A percentile compares a stretch with the other conserved stretches of the same genome.
Conservation (phyloP, 202 grass and related monocot species). For the Carex arenaria region DNA sequence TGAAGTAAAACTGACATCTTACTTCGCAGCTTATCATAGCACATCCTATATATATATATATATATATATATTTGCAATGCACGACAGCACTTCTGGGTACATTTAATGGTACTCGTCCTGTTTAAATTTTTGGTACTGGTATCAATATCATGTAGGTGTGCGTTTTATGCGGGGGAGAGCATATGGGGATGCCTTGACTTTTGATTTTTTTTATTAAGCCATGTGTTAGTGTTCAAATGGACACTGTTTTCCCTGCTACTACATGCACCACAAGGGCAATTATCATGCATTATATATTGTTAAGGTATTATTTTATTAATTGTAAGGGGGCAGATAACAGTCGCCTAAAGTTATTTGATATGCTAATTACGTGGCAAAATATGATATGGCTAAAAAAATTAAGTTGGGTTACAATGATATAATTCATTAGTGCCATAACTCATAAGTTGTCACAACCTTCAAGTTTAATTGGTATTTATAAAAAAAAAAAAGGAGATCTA, state of each 20-base stretch:
- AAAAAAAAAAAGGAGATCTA: neutral
- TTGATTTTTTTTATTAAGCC: slow-evolving; percentile 16
- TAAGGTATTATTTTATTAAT: neutral
- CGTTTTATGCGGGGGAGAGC: slow-evolving; percentile 20
- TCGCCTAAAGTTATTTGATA: neutral
- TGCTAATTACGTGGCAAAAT: neutral
- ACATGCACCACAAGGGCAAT: slow-evolving; percentile 5
- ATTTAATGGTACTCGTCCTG: neutral
- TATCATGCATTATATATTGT: neutral
- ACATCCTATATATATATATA: too few species aligned
- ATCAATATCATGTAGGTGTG: slow-evolving; percentile 7
- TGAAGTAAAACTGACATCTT: too few species aligned
- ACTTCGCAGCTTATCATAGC: too few species aligned
- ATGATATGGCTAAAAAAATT: neutral
- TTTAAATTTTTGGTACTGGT: neutral
- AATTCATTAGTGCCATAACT: neutral
- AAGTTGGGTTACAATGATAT: neutral
- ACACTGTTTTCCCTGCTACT: neutral
- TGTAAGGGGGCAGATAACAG: neutral
- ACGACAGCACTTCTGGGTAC: neutral
- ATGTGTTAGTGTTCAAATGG: slow-evolving; percentile 9
- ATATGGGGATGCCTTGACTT: slow-evolving; percentile 34
- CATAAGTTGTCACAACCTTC: neutral
- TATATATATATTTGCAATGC: neutral
- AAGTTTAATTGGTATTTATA: neutral